These are phyloP conservation scores for Starmerella asiatica DNA, from an alignment of 805 yeast genomes.

Conservation along the genomic window DNA sequence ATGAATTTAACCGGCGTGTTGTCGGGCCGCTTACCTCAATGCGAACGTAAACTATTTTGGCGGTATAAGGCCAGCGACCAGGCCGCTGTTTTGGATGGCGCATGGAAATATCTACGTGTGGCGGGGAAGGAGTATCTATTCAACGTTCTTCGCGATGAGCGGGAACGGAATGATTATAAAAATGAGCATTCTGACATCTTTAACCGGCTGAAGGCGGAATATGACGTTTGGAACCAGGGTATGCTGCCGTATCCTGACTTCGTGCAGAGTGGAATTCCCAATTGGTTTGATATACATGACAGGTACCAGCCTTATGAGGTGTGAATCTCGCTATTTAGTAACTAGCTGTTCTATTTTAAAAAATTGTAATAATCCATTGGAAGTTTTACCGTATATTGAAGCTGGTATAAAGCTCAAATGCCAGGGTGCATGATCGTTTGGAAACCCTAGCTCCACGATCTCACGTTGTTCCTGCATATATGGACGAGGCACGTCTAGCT, in stretches of 20 bases:
- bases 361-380: too few relatives aligned
- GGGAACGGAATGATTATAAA: slow-evolving; percentile 38
- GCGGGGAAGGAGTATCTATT: slow-evolving; percentile 20
- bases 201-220: slow-evolving; percentile 33
- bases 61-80: slow-evolving; percentile 18
- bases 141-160: slow-evolving; percentile 33
- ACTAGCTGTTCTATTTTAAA: too few relatives aligned
- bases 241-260: slow-evolving; percentile 13
- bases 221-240: slow-evolving; percentile 31
- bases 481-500: too few relatives aligned
- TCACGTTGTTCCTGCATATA: too few relatives aligned
- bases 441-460: too few relatives aligned
- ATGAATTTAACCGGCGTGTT: slow-evolving; percentile 27
- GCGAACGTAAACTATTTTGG: slow-evolving; percentile 19
- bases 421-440: too few relatives aligned
- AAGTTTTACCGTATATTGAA: too few relatives aligned
- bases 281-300: too few relatives aligned
- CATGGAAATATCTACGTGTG: slow-evolving; percentile 18
- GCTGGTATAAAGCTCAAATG: too few relatives aligned
- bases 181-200: slow-evolving; percentile 29
- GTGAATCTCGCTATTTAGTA: too few relatives aligned
- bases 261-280: too few relatives aligned
- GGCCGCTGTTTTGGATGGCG: slow-evolving; percentile 17
- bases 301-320: too few relatives aligned
- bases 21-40: slow-evolving; percentile 22